Base-by-base conservation (phyloP, 2,329 filamentous ascomycete genomes). In the Penicillium fuscoglaucum region DNA sequence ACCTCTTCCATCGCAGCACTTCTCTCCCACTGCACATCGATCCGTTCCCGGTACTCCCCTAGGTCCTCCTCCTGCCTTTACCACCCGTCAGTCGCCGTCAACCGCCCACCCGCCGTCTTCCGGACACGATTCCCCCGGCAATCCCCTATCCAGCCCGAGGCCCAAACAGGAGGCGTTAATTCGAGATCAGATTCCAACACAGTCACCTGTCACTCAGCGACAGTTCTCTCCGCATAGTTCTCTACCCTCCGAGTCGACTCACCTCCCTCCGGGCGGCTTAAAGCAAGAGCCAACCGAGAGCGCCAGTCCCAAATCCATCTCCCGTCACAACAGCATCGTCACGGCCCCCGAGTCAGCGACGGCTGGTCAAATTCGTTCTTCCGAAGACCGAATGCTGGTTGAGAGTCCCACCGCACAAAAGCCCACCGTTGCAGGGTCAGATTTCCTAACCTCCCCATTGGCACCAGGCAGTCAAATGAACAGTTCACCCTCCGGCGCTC, bases 261-360 rank as follows among this genome's bases (percentile, higher is more conserved):
- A 66, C 13, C 66, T 66, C 46, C 72, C 77, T 44, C 78, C 82
- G 58, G 82, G 83, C 44, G 80, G 82, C 49, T 82, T 82, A 62
- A 88, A 91, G 55, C 84, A 88, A 67, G 89, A 90, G 61, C 80
- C 83, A 50, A 90, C 87, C 71, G 74, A 89, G 53, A 93, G 89
- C 69, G 85, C 93, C 51, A 93, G 90, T 71, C 90, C 91, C 31
- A 92, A 91, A 76, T 91, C 90, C 37, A 72, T 71, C 50, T 69
- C 70, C 33, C 71, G 71, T 21, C 69, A 71, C 44, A 69, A 64
- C 39, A 73, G 70, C 55, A 57, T 65, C 31, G 58, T 64, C 39
- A 66, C 63, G 19, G 62, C 62, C 37, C 62, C 65, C 46, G 74
- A 75, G 35, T 65, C 64, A 49, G 59, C 65, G 12, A 57, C 62